These are phyloP conservation scores for Tylopilus balloui DNA, from an alignment of 768 basidiomycete genomes.

Conservation along the genomic window DNA sequence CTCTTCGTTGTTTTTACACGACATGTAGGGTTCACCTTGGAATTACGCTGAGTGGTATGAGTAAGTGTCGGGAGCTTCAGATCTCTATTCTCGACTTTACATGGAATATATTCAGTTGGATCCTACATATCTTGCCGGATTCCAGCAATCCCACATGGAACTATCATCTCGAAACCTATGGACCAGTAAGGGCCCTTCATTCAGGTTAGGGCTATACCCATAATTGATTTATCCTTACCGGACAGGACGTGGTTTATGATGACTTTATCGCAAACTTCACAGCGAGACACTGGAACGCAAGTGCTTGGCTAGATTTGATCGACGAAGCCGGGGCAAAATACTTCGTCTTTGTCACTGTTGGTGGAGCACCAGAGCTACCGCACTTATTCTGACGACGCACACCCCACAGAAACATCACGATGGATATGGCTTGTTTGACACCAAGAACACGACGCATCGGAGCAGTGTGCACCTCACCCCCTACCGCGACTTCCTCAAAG, in stretches of 20 bases:
- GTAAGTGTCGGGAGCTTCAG: slow-evolving; percentile 28
- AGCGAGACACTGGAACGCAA: slow-evolving; percentile 49
- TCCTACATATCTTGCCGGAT: slow-evolving; percentile 35
- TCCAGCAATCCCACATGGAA: slow-evolving; percentile 40
- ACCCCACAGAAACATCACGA: slow-evolving; percentile 54
- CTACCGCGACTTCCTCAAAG: slow-evolving; percentile 46
- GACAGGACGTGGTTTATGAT: slow-evolving; percentile 48
- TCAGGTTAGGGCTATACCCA: background rate
- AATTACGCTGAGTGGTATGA: slow-evolving; percentile 55
- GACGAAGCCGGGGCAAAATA: slow-evolving; percentile 57
- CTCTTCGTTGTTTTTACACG: background rate
- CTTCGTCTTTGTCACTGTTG: slow-evolving; percentile 51
- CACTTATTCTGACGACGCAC: background rate
- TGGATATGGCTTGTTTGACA: slow-evolving; percentile 54
- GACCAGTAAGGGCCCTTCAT: slow-evolving; percentile 29
- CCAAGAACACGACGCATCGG: slow-evolving; percentile 48
- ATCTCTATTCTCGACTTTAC: background rate
- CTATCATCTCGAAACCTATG: slow-evolving; percentile 49
- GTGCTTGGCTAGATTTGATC: slow-evolving; percentile 51
- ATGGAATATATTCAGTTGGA: slow-evolving; percentile 29
- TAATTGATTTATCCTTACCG: background rate
- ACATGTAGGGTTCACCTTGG: slow-evolving; percentile 34
- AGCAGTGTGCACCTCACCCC: slow-evolving; percentile 47
- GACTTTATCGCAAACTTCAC: slow-evolving; percentile 56
- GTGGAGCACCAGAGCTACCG: slow-evolving; percentile 4